These are phyloP conservation scores for Rosa persica DNA, from an alignment of 306 rosid genomes.

Conservation along the genomic window DNA sequence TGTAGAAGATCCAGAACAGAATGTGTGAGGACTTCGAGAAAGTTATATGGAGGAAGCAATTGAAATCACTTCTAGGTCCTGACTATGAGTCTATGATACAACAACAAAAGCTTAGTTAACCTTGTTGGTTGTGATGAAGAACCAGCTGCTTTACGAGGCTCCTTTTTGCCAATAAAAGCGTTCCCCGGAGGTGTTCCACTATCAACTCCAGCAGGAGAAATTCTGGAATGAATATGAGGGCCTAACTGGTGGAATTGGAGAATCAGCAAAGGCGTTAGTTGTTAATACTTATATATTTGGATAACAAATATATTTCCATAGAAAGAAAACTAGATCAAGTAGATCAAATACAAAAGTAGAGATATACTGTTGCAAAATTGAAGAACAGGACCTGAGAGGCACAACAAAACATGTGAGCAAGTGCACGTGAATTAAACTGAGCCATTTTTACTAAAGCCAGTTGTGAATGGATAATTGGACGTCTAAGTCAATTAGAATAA, in stretches of 20 bases:
- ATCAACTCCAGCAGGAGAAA: slow-evolving; percentile 39
- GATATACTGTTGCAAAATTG: too few species aligned
- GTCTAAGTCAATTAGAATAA: too few species aligned
- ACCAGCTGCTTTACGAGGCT: slow-evolving; percentile 77
- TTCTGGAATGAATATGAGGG: slow-evolving; percentile 50
- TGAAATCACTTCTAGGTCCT: slow-evolving; percentile 9
- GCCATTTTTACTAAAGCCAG: too few species aligned
- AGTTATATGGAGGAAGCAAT: slow-evolving; percentile 16
- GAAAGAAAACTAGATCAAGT: too few species aligned
- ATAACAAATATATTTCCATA: too few species aligned
- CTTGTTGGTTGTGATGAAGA: slow-evolving; percentile 77
- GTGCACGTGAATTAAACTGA: too few species aligned
- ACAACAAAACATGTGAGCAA: too few species aligned
- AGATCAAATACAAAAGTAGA: too few species aligned
- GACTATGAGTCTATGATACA: not conserved
- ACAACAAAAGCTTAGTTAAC: slow-evolving; percentile 32
- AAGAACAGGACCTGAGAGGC: too few species aligned
- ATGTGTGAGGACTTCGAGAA: slow-evolving; percentile 6
- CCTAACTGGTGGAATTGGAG: slow-evolving; percentile 32
- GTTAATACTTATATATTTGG: not conserved
- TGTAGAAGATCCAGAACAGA: slow-evolving; percentile 20
- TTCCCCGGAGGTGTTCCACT: slow-evolving; percentile 57
- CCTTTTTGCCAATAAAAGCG: slow-evolving; percentile 73
- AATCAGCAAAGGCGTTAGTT: not conserved
- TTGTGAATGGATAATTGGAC: too few species aligned